A percentile compares a stretch with the other conserved stretches of the same genome.
These are phyloP conservation scores for Zalaria obscura DNA, from an alignment of 2,329 filamentous ascomycete genomes.

Conservation along the genomic window DNA sequence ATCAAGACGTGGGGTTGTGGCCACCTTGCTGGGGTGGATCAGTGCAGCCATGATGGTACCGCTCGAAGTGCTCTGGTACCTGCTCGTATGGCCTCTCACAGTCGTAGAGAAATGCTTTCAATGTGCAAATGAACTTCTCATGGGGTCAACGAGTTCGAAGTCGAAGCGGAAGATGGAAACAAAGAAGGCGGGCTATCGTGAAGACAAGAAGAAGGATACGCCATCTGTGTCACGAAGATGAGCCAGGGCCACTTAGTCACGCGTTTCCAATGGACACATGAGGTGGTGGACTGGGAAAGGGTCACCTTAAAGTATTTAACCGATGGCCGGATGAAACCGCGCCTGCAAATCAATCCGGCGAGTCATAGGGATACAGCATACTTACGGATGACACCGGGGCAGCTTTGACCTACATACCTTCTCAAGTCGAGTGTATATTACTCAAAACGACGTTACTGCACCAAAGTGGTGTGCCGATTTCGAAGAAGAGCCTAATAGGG, in stretches of 20 bases:
- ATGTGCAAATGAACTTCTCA: slow-evolving; percentile 1
- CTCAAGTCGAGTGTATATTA: too few species aligned
- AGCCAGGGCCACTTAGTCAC: not conserved
- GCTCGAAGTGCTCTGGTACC: slow-evolving; percentile 1
- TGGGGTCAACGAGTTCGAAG: slow-evolving; percentile 1
- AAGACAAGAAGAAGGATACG: not conserved
- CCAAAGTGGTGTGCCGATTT: too few species aligned
- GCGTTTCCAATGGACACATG: too few species aligned
- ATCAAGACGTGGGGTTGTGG: slow-evolving; percentile 12
- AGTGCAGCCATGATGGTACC: slow-evolving; percentile 2
- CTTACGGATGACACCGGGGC: too few species aligned
- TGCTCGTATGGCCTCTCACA: slow-evolving; percentile 3
- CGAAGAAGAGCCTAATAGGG: too few species aligned
- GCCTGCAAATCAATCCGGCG: too few species aligned
- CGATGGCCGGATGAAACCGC: too few species aligned
- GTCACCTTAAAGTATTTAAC: too few species aligned
- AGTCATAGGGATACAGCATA: too few species aligned
- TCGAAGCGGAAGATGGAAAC: not conserved
- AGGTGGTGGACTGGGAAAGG: too few species aligned
- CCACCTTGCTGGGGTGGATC: slow-evolving; percentile 8
- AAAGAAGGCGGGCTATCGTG: not conserved
- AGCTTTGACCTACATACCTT: too few species aligned
- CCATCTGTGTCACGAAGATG: not conserved
- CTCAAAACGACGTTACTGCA: too few species aligned
- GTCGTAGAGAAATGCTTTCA: slow-evolving; percentile 1